Evolutionary conservation across 2,329 filamentous ascomycete genomes (phyloP), one percentile per base, ranked within the genome.

Genomic region (Sclerotinia minor): DNA sequence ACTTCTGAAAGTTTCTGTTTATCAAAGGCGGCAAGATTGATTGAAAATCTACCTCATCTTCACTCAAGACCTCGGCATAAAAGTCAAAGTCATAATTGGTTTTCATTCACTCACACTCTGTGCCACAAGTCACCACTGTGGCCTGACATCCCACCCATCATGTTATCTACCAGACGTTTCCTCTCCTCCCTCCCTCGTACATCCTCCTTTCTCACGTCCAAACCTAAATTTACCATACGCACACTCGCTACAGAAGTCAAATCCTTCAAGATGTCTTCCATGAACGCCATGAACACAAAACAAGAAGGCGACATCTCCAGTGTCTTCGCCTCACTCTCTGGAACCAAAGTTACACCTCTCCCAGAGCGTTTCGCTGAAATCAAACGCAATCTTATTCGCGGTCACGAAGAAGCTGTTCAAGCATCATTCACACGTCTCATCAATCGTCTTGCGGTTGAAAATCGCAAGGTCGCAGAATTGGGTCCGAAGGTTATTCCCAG

Each of bases 221-320:
- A 47, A 24, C 19, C 19, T 2, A 53, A 41, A 15, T 54, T 35
- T 29, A 11, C 49, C 44, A 54, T 55, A 13, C 65, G 65, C 13
- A 24, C 6, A 32, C 57, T 67, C 2, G 21, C 65, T 29, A 67
- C 47, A 26, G 24, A 53, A 53, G 19, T 54, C 21, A 60, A 49
- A 41, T 57, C 38, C 47, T 13, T 19, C 38, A 49, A 2, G 15
- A 67, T 61, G 45, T 24, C 65, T n/a, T 67, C 65, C 17, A 67
- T 67, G 65, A 44, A 50, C 38, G 49, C 13, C 8, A 47, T 49
- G 21, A 63, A 63, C 7, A 29, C 50, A 19, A 67, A 65, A 32
- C 29, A 67, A 52, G 84, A 86, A 71, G 87, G 87, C 6, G 82
- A 88, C 70, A 89, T 89, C 49, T 86, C 86, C 0, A 85, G 86